Conservation (phyloP, 179 eudicot genomes). For the Beta corolliflora region DNA sequence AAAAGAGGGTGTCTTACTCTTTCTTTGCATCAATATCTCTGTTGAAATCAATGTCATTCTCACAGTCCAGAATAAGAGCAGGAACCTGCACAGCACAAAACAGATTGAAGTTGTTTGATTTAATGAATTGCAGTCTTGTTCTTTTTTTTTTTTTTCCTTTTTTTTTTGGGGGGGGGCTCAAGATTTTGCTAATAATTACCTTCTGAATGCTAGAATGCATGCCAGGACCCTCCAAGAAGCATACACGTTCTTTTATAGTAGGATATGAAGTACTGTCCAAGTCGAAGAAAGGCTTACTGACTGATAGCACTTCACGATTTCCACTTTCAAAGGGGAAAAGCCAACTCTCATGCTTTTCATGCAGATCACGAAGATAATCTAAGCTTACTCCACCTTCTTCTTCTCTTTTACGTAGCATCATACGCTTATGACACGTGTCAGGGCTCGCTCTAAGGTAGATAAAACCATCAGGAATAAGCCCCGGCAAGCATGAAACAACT, state of each 20-base stretch:
- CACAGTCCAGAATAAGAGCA: constrained; percentile 90
- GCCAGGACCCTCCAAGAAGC: constrained; percentile 78
- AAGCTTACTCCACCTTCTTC: constrained; percentile 93
- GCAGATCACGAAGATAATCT: constrained; percentile 80
- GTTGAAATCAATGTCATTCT: constrained; percentile 86
- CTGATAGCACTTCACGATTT: constrained; percentile 70
- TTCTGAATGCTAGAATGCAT: constrained; percentile 91
- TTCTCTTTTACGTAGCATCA: constrained; percentile 76
- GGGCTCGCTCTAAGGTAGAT: constrained; percentile 97
- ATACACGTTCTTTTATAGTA: constrained; percentile 72
- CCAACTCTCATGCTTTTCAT: constrained; percentile 97
- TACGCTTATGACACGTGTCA: constrained; percentile 91
- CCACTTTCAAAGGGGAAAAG: constrained; percentile 75
- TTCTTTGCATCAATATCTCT: constrained; percentile 83
- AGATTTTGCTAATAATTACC: constrained; percentile 39
- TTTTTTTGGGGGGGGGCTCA: neutral
- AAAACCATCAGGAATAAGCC: constrained; percentile 90
- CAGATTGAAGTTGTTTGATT: neutral
- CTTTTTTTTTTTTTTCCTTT: neutral
- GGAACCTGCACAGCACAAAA: constrained; percentile 60
- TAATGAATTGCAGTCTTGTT: neutral
- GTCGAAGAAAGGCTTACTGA: constrained; percentile 51
- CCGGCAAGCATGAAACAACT: constrained; percentile 87
- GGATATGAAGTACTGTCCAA: constrained; percentile 61
- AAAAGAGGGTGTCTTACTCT: constrained; percentile 27